Evolutionary conservation across 495 filamentous ascomycete genomes (phyloP), one percentile per base, ranked within the genome.

Genomic region (Platismatia glauca): DNA sequence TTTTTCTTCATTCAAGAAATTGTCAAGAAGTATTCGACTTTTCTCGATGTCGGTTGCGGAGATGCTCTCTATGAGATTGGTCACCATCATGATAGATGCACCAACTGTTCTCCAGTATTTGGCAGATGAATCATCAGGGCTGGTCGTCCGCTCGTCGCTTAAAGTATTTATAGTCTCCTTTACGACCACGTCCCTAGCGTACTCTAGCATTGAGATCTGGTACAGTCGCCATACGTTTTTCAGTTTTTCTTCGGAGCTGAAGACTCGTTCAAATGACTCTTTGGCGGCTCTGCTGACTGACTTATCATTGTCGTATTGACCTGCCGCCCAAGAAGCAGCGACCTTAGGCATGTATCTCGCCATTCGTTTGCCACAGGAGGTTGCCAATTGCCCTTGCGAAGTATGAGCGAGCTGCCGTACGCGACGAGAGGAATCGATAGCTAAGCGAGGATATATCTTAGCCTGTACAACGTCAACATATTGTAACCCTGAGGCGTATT

Each of bases 291-390:
- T 84, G 34, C 86, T 79, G 1, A 88, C 89, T 18, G 77, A 77
- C 58, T 83, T 83, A 71, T 99, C 94, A 63, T 80, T 86, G 70
- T 99, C 95, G 69, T 91, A 93, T 3, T 86, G 79, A 16, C 95
- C 93, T 34, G 87, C 87, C 33, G 96, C 79, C 95, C 95, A 99
- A 15, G 90, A 79, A 11, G 89, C 90, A 27, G 91, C 85, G 37
- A 95, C 78, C 34, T 82, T 81, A 4, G 90, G 83, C 64, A 97
- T 78, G 68, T 87, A 78, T 66, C 83, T 89, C 41, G 86, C 89
- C 67, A 95, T 85, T 58, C 89, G 82, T 74, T 91, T 95, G 24
- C 90, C 88, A 31, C 82, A 84, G 12, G 86, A 81, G 22, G 77
- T 80, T 55, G 89, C 82, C 48, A 97, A 78, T 50, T 85, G 79